Conservation (phyloP, 768 basidiomycete genomes). For the Lactifluus pinguis region DNA sequence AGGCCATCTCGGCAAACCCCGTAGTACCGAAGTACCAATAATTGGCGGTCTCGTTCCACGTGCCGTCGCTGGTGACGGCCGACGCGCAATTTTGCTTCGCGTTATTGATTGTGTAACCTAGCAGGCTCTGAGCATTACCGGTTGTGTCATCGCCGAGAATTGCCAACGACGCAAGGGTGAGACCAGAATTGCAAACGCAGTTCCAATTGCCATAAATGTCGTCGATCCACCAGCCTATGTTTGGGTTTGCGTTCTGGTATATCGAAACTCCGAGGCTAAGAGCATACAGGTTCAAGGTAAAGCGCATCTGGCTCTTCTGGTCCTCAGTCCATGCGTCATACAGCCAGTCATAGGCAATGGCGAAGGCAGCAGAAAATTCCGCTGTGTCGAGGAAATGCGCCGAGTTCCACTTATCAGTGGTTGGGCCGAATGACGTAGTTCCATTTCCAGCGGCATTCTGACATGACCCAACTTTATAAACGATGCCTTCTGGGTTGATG, state of each 20-base stretch:
- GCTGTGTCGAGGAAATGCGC: slow-evolving; percentile 86
- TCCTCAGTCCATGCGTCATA: slow-evolving; percentile 72
- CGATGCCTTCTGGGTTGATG: neutral
- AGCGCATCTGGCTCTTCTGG: slow-evolving; percentile 61
- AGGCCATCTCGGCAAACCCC: slow-evolving; percentile 80
- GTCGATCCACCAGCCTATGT: slow-evolving; percentile 72
- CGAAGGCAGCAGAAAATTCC: slow-evolving; percentile 86
- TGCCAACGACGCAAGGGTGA: slow-evolving; percentile 84
- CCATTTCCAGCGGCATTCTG: slow-evolving; percentile 74
- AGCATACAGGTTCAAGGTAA: slow-evolving; percentile 70
- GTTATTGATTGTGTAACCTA: slow-evolving; percentile 61
- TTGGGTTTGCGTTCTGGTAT: slow-evolving; percentile 31
- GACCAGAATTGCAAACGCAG: slow-evolving; percentile 88
- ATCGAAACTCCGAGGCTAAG: slow-evolving; percentile 55
- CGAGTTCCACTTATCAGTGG: slow-evolving; percentile 70
- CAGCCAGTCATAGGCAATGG: slow-evolving; percentile 93
- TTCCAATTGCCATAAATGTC: slow-evolving; percentile 91
- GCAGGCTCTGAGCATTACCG: slow-evolving; percentile 56
- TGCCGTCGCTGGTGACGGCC: slow-evolving; percentile 61
- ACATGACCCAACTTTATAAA: neutral
- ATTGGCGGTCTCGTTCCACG: slow-evolving; percentile 90
- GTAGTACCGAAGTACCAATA: slow-evolving; percentile 96
- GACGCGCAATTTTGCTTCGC: slow-evolving; percentile 69
- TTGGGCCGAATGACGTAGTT: slow-evolving; percentile 54
- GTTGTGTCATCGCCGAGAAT: slow-evolving; percentile 79